phyloP scores from a whole-genome alignment of 2,329 filamentous ascomycete species.

The Trichoderma endophyticum region DNA sequence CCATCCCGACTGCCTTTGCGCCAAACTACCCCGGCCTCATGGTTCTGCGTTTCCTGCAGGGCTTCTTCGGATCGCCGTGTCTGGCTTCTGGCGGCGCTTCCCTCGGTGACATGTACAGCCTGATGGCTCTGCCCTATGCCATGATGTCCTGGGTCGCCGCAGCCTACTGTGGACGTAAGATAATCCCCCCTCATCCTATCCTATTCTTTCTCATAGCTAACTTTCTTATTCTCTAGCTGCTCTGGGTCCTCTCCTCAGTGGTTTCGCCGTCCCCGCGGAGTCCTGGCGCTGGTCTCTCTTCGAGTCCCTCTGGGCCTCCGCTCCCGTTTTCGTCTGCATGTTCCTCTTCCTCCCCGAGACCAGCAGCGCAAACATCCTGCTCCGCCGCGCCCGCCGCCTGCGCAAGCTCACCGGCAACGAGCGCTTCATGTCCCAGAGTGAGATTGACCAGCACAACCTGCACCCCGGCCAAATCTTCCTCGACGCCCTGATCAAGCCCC shows the following conservation, averaged over 20 bases:
- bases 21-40: slow-evolving; percentile 62
- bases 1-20: slow-evolving; percentile 61
- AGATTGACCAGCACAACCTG: slow-evolving; percentile 60
- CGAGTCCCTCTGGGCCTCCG: slow-evolving; percentile 61
- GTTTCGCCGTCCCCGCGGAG: slow-evolving; percentile 56
- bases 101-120: slow-evolving; percentile 51
- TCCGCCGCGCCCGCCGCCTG: slow-evolving; percentile 58
- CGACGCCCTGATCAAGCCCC: slow-evolving; percentile 59
- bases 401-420: slow-evolving; percentile 57
- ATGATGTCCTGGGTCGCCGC: slow-evolving; percentile 58
- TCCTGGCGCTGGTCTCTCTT: slow-evolving; percentile 64
- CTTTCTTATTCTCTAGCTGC: slow-evolving; percentile 37
- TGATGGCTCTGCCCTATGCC: slow-evolving; percentile 55
- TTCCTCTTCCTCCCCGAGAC: slow-evolving; percentile 65
- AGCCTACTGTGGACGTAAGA: slow-evolving; percentile 46
- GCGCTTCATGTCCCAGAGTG: slow-evolving; percentile 58
- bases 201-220: neutral
- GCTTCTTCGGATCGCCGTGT: slow-evolving; percentile 64
- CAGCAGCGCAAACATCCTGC: slow-evolving; percentile 55
- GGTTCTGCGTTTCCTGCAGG: slow-evolving; percentile 61
- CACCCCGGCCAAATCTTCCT: slow-evolving; percentile 45
- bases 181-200: neutral
- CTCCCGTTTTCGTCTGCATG: slow-evolving; percentile 58
- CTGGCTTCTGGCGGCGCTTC: slow-evolving; percentile 58
- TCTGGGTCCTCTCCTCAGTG: slow-evolving; percentile 58